phyloP scores from a whole-genome alignment of 345 rosid genomes.

The Iberis pinnata region DNA sequence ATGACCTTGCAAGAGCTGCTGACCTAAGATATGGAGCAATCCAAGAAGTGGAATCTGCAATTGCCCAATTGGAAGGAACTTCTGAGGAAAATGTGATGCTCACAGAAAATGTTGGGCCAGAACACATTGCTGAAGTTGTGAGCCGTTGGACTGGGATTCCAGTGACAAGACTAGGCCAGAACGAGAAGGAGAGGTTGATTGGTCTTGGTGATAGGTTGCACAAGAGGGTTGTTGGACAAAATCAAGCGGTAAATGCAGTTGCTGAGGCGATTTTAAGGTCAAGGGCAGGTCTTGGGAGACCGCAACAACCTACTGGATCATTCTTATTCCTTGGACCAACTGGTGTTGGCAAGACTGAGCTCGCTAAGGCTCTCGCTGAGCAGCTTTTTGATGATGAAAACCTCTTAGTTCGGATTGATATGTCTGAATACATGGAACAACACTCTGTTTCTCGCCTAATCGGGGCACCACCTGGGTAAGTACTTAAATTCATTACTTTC shows the following conservation, averaged over 20 bases:
- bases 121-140: constrained; percentile 88
- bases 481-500: background rate
- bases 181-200: constrained; percentile 70
- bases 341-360: constrained; percentile 95
- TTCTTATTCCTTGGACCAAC: constrained; percentile 86
- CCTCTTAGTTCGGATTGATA: constrained; percentile 64
- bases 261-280: constrained; percentile 81
- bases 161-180: constrained; percentile 81
- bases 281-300: constrained; percentile 89
- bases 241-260: constrained; percentile 70
- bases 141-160: constrained; percentile 94
- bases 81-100: constrained; percentile 62
- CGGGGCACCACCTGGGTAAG: constrained; percentile 89
- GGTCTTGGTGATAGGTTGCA: constrained; percentile 81
- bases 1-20: constrained; percentile 84
- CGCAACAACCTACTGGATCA: constrained; percentile 92
- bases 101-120: constrained; percentile 82
- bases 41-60: constrained; percentile 71
- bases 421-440: constrained; percentile 89
- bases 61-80: constrained; percentile 55
- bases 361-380: constrained; percentile 89
- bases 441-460: constrained; percentile 75
- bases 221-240: constrained; percentile 75
- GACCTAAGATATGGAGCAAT: constrained; percentile 80
- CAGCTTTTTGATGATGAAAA: constrained; percentile 86